These are phyloP conservation scores for Cyclostephanos tholiformis DNA, from an alignment of 108 stramenopile species.

Conservation along the genomic window DNA sequence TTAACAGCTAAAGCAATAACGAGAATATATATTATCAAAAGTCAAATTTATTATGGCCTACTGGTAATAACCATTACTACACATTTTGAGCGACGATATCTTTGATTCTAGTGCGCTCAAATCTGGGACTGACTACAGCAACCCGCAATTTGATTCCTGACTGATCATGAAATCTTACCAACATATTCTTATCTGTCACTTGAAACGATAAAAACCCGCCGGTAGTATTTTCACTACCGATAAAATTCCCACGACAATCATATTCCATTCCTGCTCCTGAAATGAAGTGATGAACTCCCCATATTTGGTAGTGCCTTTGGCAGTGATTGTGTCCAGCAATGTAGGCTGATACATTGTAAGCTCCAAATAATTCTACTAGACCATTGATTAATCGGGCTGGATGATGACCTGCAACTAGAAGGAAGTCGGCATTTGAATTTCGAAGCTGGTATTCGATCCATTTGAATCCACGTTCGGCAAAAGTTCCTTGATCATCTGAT, in stretches of 20 bases:
- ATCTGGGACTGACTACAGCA: not conserved
- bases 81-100: not conserved
- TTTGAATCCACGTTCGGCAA: conserved; percentile 7
- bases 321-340: conserved; percentile 44
- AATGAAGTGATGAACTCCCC: conserved; percentile 23
- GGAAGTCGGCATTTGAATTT: conserved; percentile 25
- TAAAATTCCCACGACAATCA: conserved; percentile 7
- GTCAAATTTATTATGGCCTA: no score
- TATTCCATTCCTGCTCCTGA: conserved; percentile 36
- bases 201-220: conserved; percentile 18
- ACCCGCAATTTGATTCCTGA: conserved; percentile 2
- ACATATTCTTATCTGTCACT: not conserved
- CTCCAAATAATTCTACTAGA: conserved; percentile 22
- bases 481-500: conserved; percentile 18
- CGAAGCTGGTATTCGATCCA: conserved; percentile 33
- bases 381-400: conserved; percentile 24
- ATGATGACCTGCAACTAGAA: conserved; percentile 45
- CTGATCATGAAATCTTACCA: conserved; percentile 17
- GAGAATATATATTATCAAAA: no score
- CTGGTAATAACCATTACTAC: no score
- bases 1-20: no score
- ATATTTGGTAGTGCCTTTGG: conserved; percentile 19
- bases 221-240: not conserved
- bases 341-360: conserved; percentile 37
- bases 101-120: not conserved